Base-by-base conservation (phyloP, 78 protist species). In the Dictyostelium intermedium region DNA sequence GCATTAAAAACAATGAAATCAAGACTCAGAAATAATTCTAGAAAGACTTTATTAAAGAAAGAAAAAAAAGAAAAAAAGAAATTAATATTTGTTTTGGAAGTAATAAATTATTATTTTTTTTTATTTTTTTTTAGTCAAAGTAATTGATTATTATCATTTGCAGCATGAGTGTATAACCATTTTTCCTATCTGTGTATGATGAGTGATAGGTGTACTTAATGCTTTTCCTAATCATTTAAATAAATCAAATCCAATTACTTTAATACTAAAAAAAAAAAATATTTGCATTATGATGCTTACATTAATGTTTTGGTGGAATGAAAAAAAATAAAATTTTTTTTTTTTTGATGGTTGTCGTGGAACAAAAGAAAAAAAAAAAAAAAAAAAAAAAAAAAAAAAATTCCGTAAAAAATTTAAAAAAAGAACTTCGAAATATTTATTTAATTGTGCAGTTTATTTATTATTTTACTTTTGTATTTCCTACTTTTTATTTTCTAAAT, bases 161-260 rank as follows among this genome's bases (percentile, higher is more conserved):
- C 79, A 72, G 79, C 79, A 72, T 72, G 79, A 72, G 79, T 27
- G 10, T 72, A 6, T 72, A 72, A 72, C 79, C 79, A 72, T 16
- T 13, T 2, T 32, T 30, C 79, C 79, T 27, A 72, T 32, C 43
- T 72, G 25, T 72, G 79, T 72, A 72, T 72, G 79, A 66, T 66
- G 79, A 72, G 11, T 72, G 45, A 34, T 72, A 30, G 79, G 79
- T 72, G 79, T 72, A 27, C 79, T 72, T 72, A 27, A 72, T 66
- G 79, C 79, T 20, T 72, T 27, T 30, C 32, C 79, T 72, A 27
- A 72, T 72, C 79, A 72, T 72, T 34, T 72, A 34, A 69, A 25
- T 69, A n/a, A 9, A 23, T 60, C 27, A 20, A 20, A 2, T 13
- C 18, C 61, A 50, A 50, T 16, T 50, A 50, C 60, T 45, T 45